Evolutionary conservation across 2,329 filamentous ascomycete genomes (phyloP).

Genomic region (Talaromyces amestolkiae): DNA sequence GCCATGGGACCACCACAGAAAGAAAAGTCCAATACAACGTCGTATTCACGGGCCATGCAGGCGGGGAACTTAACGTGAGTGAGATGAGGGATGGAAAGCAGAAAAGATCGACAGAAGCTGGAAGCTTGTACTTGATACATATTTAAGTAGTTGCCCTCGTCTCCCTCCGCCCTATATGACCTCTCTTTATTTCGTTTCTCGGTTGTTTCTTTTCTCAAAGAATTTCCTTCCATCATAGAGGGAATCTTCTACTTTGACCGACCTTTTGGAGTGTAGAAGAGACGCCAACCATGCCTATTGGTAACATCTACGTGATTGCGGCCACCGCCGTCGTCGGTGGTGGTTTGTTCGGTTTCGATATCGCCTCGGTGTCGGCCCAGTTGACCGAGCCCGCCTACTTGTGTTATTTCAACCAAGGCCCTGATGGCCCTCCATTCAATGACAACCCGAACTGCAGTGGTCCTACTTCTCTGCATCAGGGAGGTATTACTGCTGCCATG

Average conservation of each 20-base stretch:
- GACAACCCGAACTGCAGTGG: conserved; percentile 44
- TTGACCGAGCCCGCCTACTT: conserved; percentile 6
- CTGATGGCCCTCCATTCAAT: conserved; percentile 21
- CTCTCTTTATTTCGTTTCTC: neutral
- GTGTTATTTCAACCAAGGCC: conserved; percentile 52
- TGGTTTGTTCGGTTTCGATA: conserved; percentile 75
- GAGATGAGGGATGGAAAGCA: neutral
- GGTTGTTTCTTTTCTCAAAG: neutral
- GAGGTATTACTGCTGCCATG: conserved; percentile 71
- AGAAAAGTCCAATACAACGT: conserved; percentile 11
- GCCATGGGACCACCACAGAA: conserved; percentile 10
- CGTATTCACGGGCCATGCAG: conserved; percentile 13
- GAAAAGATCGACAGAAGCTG: neutral
- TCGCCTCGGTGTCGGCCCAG: conserved; percentile 69
- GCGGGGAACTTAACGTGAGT: conserved; percentile 7
- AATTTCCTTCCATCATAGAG: conserved; percentile 2
- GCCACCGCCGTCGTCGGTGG: conserved; percentile 63
- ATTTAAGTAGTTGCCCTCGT: conserved; percentile 10
- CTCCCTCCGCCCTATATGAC: neutral
- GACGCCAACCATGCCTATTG: conserved; percentile 40
- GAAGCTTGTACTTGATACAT: neutral
- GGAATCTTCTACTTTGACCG: neutral
- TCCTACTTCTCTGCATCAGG: conserved; percentile 56
- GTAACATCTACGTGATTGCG: conserved; percentile 59
- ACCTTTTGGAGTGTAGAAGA: conserved; percentile 10